A percentile compares a stretch with the other conserved stretches of the same genome.
These are phyloP conservation scores for Talaromyces wortmannii DNA, from an alignment of 495 filamentous ascomycete genomes.

Conservation along the genomic window DNA sequence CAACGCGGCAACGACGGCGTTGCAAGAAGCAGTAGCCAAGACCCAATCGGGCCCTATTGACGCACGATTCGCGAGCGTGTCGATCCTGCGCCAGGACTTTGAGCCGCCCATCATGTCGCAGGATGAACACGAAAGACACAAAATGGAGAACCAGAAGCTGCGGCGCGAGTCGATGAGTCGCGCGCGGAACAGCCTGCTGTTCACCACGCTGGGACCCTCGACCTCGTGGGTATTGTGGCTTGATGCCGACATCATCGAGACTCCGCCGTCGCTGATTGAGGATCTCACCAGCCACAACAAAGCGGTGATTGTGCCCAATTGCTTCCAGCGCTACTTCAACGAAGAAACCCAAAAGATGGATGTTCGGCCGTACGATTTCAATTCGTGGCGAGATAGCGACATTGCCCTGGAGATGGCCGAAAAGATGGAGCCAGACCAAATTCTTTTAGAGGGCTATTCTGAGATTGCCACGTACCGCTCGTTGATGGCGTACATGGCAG, in stretches of 20 bases:
- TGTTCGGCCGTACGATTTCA: slow-evolving; percentile 89
- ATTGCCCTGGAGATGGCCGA: slow-evolving; percentile 66
- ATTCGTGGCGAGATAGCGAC: slow-evolving; percentile 87
- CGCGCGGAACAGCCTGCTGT: slow-evolving; percentile 87
- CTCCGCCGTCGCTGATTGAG: slow-evolving; percentile 78
- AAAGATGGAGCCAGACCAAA: slow-evolving; percentile 82
- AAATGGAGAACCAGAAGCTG: slow-evolving; percentile 77
- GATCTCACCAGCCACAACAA: slow-evolving; percentile 84
- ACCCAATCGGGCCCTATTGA: slow-evolving; percentile 75
- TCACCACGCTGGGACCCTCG: slow-evolving; percentile 91
- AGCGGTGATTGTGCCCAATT: slow-evolving; percentile 88
- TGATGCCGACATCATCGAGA: slow-evolving; percentile 88
- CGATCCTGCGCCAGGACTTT: slow-evolving; percentile 92
- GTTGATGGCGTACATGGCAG: slow-evolving; percentile 81
- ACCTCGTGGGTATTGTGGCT: slow-evolving; percentile 97
- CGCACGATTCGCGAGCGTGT: slow-evolving; percentile 82
- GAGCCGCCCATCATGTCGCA: slow-evolving; percentile 76
- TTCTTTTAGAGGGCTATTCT: slow-evolving; percentile 85
- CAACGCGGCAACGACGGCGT: slow-evolving; percentile 67
- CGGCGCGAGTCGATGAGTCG: slow-evolving; percentile 86
- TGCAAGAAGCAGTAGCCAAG: slow-evolving; percentile 77
- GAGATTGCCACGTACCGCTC: slow-evolving; percentile 88
- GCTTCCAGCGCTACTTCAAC: slow-evolving; percentile 85
- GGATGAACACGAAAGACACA: slow-evolving; percentile 82
- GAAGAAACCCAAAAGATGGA: slow-evolving; percentile 57